These are phyloP conservation scores for Leccinum uliginosum DNA, from an alignment of 768 basidiomycete genomes.

Conservation along the genomic window DNA sequence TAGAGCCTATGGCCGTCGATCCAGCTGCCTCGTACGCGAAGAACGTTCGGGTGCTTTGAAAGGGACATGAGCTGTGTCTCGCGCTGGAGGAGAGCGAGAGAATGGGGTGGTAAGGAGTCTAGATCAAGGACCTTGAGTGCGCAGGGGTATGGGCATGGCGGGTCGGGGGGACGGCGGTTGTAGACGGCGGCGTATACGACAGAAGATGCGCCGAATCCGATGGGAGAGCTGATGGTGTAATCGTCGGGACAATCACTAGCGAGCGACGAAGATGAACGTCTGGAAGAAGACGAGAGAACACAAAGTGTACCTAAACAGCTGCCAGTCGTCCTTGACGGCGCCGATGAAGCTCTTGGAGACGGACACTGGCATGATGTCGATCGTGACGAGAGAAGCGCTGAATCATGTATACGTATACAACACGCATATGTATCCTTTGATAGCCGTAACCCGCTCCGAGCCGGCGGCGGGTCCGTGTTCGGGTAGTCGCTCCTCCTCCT, in stretches of 20 bases:
- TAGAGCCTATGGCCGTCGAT: constrained; percentile 76
- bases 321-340: constrained; percentile 81
- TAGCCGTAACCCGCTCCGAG: constrained; percentile 16
- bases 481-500: constrained; percentile 3
- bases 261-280: neutral
- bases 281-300: neutral
- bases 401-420: neutral
- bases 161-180: constrained; percentile 37
- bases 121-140: constrained; percentile 90
- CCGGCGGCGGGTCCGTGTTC: constrained; percentile 20
- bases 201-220: constrained; percentile 91
- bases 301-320: constrained; percentile 60
- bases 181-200: constrained; percentile 81
- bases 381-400: neutral
- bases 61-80: constrained; percentile 93
- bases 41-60: constrained; percentile 88
- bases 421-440: neutral
- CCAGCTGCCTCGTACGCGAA: constrained; percentile 90
- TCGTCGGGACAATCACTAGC: constrained; percentile 63
- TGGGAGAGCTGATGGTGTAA: constrained; percentile 72
- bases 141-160: constrained; percentile 47
- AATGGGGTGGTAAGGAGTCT: constrained; percentile 66
- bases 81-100: constrained; percentile 69
- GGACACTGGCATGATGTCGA: constrained; percentile 17
- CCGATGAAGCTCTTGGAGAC: constrained; percentile 54